Percentiles rank a stretch among this genome's conserved stretches.
These are phyloP conservation scores for Colletotrichum chrysophilum DNA, from an alignment of 2,329 filamentous ascomycete species.

Conservation along the genomic window DNA sequence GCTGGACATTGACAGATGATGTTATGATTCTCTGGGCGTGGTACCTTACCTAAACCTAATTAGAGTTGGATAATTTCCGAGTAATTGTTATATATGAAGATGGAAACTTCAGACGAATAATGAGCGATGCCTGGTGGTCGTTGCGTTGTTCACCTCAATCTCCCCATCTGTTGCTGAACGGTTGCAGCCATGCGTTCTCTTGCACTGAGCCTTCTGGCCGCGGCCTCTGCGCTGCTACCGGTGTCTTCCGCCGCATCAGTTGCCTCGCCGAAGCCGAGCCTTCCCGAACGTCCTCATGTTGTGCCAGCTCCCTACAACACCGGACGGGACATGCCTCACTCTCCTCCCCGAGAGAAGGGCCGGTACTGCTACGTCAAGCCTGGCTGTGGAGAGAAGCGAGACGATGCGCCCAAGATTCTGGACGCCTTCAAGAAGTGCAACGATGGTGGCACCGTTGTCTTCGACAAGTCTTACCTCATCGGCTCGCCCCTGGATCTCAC, in stretches of 20 bases:
- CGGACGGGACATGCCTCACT: conserved; percentile 4
- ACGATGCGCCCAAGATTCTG: conserved; percentile 51
- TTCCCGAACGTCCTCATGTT: conserved; percentile 6
- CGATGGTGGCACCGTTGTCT: conserved; percentile 65
- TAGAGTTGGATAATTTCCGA: not conserved
- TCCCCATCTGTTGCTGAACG: not conserved
- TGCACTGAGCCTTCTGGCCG: not conserved
- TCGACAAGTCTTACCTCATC: conserved; percentile 64
- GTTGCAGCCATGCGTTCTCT: not conserved
- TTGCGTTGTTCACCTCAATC: not conserved
- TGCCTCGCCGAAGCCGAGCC: not conserved
- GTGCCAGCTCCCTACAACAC: conserved; percentile 9
- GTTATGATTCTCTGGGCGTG: not conserved
- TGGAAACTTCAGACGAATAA: not conserved
- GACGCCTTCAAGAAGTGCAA: conserved; percentile 64
- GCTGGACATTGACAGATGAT: not conserved
- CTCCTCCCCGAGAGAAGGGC: conserved; percentile 6
- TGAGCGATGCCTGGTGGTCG: not conserved
- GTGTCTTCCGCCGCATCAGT: not conserved
- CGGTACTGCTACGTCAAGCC: conserved; percentile 20
- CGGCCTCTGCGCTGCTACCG: not conserved
- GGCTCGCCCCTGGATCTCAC: conserved; percentile 70
- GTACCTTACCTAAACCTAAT: not conserved
- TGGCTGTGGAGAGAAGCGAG: conserved; percentile 7
- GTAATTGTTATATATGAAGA: not conserved